These are phyloP conservation scores for Croton setiger DNA, from an alignment of 441 rosid species.

Conservation along the genomic window DNA sequence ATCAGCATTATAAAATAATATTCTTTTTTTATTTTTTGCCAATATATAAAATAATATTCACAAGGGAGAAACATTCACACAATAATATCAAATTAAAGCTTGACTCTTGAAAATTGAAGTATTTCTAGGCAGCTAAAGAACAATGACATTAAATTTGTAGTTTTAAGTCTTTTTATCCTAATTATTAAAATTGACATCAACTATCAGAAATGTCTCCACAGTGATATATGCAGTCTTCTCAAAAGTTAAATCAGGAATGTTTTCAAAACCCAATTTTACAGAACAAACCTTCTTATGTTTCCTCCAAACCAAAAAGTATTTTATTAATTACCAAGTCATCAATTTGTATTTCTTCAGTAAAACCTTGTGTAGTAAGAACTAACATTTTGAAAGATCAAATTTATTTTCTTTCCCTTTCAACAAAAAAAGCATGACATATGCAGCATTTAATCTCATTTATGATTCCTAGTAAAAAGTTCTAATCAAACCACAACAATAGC, in stretches of 20 bases:
- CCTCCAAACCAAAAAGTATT: background rate
- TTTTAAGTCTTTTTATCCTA: background rate
- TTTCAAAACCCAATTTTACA: too few species aligned
- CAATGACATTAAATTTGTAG: background rate
- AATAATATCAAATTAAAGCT: background rate
- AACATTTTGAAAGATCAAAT: too few species aligned
- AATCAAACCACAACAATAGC: background rate
- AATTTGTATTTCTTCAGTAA: background rate
- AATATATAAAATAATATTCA: background rate
- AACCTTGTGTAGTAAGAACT: background rate
- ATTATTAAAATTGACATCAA: background rate
- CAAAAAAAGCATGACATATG: background rate
- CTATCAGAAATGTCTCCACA: background rate
- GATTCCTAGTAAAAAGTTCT: background rate
- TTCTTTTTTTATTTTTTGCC: too few species aligned
- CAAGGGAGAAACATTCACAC: background rate
- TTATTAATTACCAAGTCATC: slow-evolving; percentile 3
- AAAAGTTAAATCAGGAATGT: background rate
- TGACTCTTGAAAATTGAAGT: background rate
- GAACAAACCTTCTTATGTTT: background rate
- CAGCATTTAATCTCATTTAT: background rate
- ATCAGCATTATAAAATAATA: background rate
- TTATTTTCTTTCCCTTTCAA: background rate
- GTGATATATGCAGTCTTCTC: background rate
- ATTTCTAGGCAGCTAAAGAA: background rate